Evolutionary conservation across 1,284 basidiomycete genomes (phyloP).

Genomic region (Ustilago curta): DNA sequence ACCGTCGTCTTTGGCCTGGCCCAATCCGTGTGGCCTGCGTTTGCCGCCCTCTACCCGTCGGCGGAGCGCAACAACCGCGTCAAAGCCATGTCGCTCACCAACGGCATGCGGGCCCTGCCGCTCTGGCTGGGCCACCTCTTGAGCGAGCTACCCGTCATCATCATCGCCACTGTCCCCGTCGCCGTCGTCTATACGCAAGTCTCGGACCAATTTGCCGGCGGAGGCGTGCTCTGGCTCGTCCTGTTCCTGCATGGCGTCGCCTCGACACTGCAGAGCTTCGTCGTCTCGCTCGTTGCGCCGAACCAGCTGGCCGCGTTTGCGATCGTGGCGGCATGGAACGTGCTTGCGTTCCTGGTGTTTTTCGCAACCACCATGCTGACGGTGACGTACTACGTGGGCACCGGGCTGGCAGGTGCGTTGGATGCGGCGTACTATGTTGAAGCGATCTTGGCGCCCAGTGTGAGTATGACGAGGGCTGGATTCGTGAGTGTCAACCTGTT

Average conservation of each 20-base stretch:
- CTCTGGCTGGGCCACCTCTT: constrained; percentile 83
- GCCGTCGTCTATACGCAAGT: constrained; percentile 75
- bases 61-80: constrained; percentile 77
- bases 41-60: constrained; percentile 81
- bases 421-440: constrained; percentile 79
- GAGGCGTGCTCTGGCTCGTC: constrained; percentile 77
- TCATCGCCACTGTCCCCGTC: constrained; percentile 76
- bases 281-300: constrained; percentile 59
- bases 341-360: constrained; percentile 77
- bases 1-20: constrained; percentile 41
- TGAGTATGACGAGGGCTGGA: constrained; percentile 78
- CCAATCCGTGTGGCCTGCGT: constrained; percentile 81
- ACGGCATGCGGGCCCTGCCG: constrained; percentile 79
- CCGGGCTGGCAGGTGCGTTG: constrained; percentile 72
- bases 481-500: constrained; percentile 82
- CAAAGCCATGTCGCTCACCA: constrained; percentile 82
- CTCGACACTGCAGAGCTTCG: constrained; percentile 37
- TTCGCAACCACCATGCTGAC: constrained; percentile 77
- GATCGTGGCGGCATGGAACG: constrained; percentile 79
- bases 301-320: constrained; percentile 82
- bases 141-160: constrained; percentile 76
- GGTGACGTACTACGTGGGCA: constrained; percentile 78
- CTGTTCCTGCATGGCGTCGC: constrained; percentile 79
- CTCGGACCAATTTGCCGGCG: constrained; percentile 77
- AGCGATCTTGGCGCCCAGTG: constrained; percentile 77